A percentile compares a stretch with the other conserved stretches of the same genome.
Conservation (phyloP, 495 filamentous ascomycete species). For the Lasiosphaeria ovina region DNA sequence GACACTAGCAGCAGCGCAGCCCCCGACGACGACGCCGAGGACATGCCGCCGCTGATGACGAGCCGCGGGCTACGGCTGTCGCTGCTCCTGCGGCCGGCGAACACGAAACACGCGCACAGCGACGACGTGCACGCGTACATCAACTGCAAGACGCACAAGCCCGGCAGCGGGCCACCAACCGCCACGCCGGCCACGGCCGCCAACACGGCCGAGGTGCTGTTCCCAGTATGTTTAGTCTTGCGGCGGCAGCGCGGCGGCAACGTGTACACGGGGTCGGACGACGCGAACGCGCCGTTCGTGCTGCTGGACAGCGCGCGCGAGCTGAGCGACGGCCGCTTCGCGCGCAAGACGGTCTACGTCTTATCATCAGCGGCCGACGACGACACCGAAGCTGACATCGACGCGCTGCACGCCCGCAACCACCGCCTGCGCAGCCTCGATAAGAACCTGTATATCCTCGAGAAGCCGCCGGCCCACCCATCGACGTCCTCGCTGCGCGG, state of each 20-base stretch:
- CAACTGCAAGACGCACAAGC: conserved; percentile 21
- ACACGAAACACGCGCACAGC: not conserved
- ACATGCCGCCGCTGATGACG: conserved; percentile 28
- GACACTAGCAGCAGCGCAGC: not conserved
- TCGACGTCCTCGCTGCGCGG: not conserved
- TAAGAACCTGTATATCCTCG: conserved; percentile 24
- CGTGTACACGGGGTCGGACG: conserved; percentile 23
- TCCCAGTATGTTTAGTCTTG: conserved; percentile 23
- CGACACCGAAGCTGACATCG: conserved; percentile 6
- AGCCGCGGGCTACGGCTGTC: conserved; percentile 22
- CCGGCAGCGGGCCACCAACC: conserved; percentile 1
- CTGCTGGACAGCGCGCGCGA: conserved; percentile 16
- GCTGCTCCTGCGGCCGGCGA: conserved; percentile 14
- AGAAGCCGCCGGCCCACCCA: conserved; percentile 9
- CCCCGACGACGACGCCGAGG: conserved; percentile 7
- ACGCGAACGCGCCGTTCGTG: conserved; percentile 22
- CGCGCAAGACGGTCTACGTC: conserved; percentile 23
- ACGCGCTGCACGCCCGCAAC: conserved; percentile 17
- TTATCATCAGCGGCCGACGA: conserved; percentile 2
- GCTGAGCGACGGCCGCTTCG: conserved; percentile 12
- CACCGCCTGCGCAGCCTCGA: conserved; percentile 19
- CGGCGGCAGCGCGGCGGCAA: conserved; percentile 13
- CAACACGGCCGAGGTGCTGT: not conserved
- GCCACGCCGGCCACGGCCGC: too few species aligned
- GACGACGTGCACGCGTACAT: conserved; percentile 24